Conservation (phyloP, 2,329 filamentous ascomycete species). For the Alternaria infectoria region DNA sequence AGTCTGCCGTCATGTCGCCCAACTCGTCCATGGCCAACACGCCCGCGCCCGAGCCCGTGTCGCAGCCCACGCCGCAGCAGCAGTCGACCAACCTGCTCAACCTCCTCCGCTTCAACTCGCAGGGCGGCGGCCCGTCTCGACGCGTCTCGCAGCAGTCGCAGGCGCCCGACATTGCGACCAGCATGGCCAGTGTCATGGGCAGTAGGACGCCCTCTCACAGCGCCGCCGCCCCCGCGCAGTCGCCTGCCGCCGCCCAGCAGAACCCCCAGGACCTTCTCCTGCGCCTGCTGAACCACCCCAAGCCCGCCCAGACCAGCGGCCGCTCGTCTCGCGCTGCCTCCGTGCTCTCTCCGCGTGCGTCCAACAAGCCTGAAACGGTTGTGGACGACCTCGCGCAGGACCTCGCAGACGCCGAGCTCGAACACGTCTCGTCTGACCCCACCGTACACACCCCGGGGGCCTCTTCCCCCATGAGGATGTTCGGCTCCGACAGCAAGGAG, state of each 20-base stretch:
- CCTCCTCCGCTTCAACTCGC: conserved; percentile 68
- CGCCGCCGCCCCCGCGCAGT: conserved; percentile 33
- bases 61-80: conserved; percentile 48
- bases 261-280: conserved; percentile 85
- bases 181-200: conserved; percentile 63
- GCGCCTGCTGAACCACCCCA: conserved; percentile 81
- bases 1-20: conserved; percentile 65
- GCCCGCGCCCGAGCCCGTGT: conserved; percentile 49
- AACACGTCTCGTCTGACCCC: conserved; percentile 45
- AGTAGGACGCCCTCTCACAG: conserved; percentile 49
- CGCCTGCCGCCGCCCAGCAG: conserved; percentile 53
- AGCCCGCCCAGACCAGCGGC: conserved; percentile 44
- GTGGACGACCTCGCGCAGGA: conserved; percentile 54
- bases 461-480: conserved; percentile 41
- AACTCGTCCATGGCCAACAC: conserved; percentile 56
- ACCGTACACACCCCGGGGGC: conserved; percentile 30
- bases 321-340: conserved; percentile 34
- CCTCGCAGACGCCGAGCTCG: conserved; percentile 53
- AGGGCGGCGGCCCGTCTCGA: conserved; percentile 47
- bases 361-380: conserved; percentile 50
- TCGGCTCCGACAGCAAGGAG: conserved; percentile 51
- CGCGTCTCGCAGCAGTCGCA: conserved; percentile 45
- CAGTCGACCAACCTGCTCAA: conserved; percentile 66
- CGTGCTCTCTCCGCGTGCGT: conserved; percentile 36
- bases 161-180: conserved; percentile 56